These are phyloP conservation scores for Fusarium scirpi DNA, from an alignment of 2,329 filamentous ascomycete species.

Conservation along the genomic window DNA sequence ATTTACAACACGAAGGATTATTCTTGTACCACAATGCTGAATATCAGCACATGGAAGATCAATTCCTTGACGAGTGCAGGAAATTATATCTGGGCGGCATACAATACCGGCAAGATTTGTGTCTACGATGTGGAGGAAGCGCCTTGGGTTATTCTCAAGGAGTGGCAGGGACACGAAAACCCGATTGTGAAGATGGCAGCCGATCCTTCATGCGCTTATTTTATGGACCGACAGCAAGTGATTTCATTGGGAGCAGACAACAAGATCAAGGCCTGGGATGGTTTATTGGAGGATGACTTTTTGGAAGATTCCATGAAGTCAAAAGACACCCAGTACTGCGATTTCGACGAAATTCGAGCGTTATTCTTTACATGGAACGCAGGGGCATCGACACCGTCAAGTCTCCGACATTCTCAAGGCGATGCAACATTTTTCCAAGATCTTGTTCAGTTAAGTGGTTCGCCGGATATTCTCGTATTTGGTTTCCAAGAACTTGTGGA, in stretches of 20 bases:
- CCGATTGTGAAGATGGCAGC: constrained; percentile 82
- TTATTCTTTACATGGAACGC: constrained; percentile 96
- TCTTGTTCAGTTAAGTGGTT: constrained; percentile 78
- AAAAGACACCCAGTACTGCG: constrained; percentile 84
- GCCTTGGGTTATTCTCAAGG: constrained; percentile 93
- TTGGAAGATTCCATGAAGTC: constrained; percentile 90
- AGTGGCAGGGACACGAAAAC: constrained; percentile 91
- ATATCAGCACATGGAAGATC: constrained; percentile 94
- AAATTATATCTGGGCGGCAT: constrained; percentile 89
- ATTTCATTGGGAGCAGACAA: constrained; percentile 90
- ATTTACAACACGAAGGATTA: constrained; percentile 88
- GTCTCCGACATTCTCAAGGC: constrained; percentile 75
- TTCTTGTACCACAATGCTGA: constrained; percentile 82
- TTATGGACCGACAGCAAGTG: constrained; percentile 84
- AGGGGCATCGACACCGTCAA: constrained; percentile 91
- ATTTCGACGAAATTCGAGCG: constrained; percentile 83
- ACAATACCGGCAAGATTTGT: constrained; percentile 92
- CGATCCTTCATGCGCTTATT: constrained; percentile 87
- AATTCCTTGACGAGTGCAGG: constrained; percentile 86
- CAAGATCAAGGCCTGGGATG: constrained; percentile 88
- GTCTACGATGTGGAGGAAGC: constrained; percentile 86
- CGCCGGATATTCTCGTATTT: constrained; percentile 92
- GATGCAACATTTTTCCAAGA: constrained; percentile 85
- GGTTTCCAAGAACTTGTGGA: constrained; percentile 99
- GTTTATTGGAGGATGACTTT: constrained; percentile 92